phyloP scores from a whole-genome alignment of 345 rosid species.

The Turritis glabra region DNA sequence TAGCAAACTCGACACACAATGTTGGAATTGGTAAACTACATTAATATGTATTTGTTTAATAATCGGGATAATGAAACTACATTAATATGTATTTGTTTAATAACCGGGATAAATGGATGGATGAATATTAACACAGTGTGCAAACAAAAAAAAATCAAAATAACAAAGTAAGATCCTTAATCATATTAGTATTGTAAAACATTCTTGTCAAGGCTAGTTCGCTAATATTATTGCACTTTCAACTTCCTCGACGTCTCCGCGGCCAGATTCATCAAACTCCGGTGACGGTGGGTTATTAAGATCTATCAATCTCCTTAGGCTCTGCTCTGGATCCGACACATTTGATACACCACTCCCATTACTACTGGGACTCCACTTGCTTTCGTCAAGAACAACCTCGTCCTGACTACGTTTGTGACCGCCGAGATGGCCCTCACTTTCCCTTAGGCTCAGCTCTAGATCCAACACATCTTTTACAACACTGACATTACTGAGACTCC shows the following conservation, averaged over 20 bases:
- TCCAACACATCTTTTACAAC: background rate
- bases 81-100: background rate
- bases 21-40: background rate
- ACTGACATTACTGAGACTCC: background rate
- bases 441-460: background rate
- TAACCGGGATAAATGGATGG: background rate
- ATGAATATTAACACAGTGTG: too few species aligned
- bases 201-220: background rate
- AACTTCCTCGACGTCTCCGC: slow-evolving; percentile 47
- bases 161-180: background rate
- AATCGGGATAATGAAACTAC: background rate
- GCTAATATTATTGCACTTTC: slow-evolving; percentile 41
- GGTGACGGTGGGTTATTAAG: slow-evolving; percentile 61
- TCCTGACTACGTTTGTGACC: background rate
- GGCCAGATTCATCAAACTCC: slow-evolving; percentile 30
- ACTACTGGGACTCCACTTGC: slow-evolving; percentile 26
- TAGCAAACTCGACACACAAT: background rate
- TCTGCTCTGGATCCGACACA: background rate
- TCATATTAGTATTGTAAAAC: background rate
- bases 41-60: background rate
- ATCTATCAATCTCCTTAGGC: background rate
- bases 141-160: background rate
- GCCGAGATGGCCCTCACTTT: slow-evolving; percentile 45
- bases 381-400: slow-evolving; percentile 25
- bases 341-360: slow-evolving; percentile 13